A percentile compares a stretch with the other conserved stretches of the same genome.
Conservation (phyloP, 768 basidiomycete genomes). For the Pulveroboletus sp. region DNA sequence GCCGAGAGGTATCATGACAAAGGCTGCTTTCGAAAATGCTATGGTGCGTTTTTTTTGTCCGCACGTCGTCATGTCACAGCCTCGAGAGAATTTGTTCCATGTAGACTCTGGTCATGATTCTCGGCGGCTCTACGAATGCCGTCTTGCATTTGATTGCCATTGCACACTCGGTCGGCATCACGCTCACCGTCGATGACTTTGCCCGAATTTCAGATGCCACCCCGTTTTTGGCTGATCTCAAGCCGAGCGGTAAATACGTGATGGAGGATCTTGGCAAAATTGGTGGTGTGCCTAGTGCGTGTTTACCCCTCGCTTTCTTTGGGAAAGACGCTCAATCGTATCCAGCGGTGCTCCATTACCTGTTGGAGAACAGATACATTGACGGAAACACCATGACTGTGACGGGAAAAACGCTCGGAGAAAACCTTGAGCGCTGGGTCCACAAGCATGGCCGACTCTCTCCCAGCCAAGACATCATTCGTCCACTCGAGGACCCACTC, state of each 20-base stretch:
- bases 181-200: slow-evolving; percentile 87
- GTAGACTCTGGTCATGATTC: slow-evolving; percentile 91
- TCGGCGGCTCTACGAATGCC: slow-evolving; percentile 97
- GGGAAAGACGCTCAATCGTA: background rate
- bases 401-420: slow-evolving; percentile 83
- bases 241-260: slow-evolving; percentile 96
- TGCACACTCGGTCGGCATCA: slow-evolving; percentile 91
- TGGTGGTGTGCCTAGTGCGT: slow-evolving; percentile 92
- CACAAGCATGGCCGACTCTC: slow-evolving; percentile 76
- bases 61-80: slow-evolving; percentile 6
- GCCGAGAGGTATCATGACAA: slow-evolving; percentile 95
- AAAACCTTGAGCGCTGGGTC: slow-evolving; percentile 89
- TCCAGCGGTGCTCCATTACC: slow-evolving; percentile 77
- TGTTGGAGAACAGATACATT: slow-evolving; percentile 83
- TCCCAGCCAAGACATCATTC: slow-evolving; percentile 74
- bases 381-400: slow-evolving; percentile 90
- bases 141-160: slow-evolving; percentile 96
- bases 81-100: slow-evolving; percentile 2
- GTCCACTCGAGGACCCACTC: slow-evolving; percentile 82
- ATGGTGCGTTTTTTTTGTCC: slow-evolving; percentile 52
- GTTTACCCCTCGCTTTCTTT: background rate
- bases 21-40: slow-evolving; percentile 94
- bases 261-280: slow-evolving; percentile 97
- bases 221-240: slow-evolving; percentile 94
- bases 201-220: slow-evolving; percentile 87